Evolutionary conservation across 768 basidiomycete genomes (phyloP), one percentile per base, ranked within the genome.

Genomic region (Rhizopogon vinicolor): DNA sequence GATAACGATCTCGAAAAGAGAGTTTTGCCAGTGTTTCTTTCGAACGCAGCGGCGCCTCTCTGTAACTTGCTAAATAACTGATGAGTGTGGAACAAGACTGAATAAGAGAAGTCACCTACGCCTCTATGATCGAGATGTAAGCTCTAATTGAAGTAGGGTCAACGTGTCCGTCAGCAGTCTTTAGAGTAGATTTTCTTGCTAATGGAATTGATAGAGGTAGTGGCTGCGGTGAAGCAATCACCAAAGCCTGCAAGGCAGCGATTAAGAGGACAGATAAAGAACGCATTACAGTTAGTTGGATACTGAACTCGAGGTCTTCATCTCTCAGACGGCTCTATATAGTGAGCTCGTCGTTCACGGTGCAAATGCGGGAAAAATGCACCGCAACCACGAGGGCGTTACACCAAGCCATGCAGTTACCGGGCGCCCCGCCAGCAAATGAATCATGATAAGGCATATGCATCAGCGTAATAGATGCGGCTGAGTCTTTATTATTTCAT

Each of bases 11-110:
- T 31, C 25, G 48, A 33, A 7, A 40, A 18, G 4, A 29, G 9
- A n/a, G 8, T 7, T 18, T 8, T 19, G 40, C 58, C 53, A 44
- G 55, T 29, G 41, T 41, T 49, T 10, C 44, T 45, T 39, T 53
- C 51, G 3, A 60, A 54, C 5, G 58, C 56, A 48, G 55, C 39
- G 6, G 49, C 14, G 3, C 68, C 64, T 39, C 41, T 9, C 9
- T 44, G 33, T 41, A 66, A 60, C 50, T 65, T 68, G 39, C 65
- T 67, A 40, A 2, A 51, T 28, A 16, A 41, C 6, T 50, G 29
- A 55, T 60, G 18, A 65, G 22, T 37, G 13, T 5, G 37, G 10
- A n/a, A 51, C 52, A 33, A 50, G n/a, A 10, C 13, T 37, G 35
- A 7, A 44, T 16, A 44, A 31, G 10, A 22, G 9, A 25, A 28